Percentiles rank a stretch among this genome's conserved stretches.
These are phyloP conservation scores for Erigeron canadensis DNA, from an alignment of 129 eudicot species.

Conservation along the genomic window DNA sequence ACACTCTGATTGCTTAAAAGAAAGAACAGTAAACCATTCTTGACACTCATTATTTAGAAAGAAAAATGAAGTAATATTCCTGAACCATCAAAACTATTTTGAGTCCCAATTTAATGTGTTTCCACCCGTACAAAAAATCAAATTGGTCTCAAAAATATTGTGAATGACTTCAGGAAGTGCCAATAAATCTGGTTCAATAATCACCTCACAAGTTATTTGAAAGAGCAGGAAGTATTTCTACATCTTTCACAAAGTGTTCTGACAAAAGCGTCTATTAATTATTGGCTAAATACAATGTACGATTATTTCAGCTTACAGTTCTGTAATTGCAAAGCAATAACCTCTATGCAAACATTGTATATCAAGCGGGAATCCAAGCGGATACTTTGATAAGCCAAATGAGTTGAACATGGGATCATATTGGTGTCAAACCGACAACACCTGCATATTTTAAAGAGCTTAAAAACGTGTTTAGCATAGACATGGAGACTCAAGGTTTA, in stretches of 20 bases:
- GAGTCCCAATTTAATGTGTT: background rate
- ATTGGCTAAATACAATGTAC: slow-evolving; percentile 29
- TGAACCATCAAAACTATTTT: background rate
- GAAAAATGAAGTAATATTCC: background rate
- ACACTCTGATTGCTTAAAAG: background rate
- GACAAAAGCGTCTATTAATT: slow-evolving; percentile 27
- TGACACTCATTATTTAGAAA: background rate
- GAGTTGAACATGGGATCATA: slow-evolving; percentile 23
- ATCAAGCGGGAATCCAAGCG: background rate
- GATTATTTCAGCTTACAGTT: slow-evolving; percentile 24
- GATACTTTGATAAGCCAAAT: slow-evolving; percentile 3
- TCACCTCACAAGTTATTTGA: slow-evolving; percentile 11
- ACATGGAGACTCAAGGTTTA: background rate
- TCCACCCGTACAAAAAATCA: background rate
- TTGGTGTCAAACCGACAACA: slow-evolving; percentile 69
- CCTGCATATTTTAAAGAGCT: slow-evolving; percentile 40
- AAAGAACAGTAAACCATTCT: background rate
- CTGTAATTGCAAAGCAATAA: slow-evolving; percentile 21
- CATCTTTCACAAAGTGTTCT: slow-evolving; percentile 23
- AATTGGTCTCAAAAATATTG: background rate
- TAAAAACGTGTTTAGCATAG: slow-evolving; percentile 5
- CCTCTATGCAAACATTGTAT: slow-evolving; percentile 34
- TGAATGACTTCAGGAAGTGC: slow-evolving; percentile 5
- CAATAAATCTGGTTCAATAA: slow-evolving; percentile 7
- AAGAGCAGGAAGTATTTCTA: slow-evolving; percentile 19